phyloP scores from a whole-genome alignment of 2,329 filamentous ascomycete species.

The Neonectria punicea region DNA sequence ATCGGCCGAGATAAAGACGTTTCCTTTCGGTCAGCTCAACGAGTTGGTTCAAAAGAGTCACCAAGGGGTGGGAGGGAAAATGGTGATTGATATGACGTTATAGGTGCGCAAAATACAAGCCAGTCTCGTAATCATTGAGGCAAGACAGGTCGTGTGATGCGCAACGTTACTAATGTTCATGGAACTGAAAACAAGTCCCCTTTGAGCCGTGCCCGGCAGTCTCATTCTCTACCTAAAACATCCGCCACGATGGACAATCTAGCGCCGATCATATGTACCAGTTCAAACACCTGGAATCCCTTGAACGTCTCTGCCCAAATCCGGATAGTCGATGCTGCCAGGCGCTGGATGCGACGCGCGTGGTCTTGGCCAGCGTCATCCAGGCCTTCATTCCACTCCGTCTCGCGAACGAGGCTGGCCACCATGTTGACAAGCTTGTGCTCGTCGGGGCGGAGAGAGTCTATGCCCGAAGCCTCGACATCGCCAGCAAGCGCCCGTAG shows the following conservation, averaged over 20 bases:
- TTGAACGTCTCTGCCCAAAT: conserved; percentile 32
- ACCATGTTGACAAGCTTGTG: conserved; percentile 21
- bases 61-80: conserved; percentile 7
- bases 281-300: conserved; percentile 30
- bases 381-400: background rate
- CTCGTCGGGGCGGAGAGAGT: conserved; percentile 4
- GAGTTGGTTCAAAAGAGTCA: background rate
- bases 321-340: conserved; percentile 17
- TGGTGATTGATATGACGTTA: conserved; percentile 14
- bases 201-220: no score
- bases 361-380: conserved; percentile 1
- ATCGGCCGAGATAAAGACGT: conserved; percentile 2
- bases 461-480: conserved; percentile 8
- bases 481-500: conserved; percentile 13
- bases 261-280: conserved; percentile 24
- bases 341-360: conserved; percentile 9
- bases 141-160: no score
- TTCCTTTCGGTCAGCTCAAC: conserved; percentile 8
- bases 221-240: background rate
- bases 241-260: conserved; percentile 7
- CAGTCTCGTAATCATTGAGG: background rate
- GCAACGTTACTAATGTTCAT: no score
- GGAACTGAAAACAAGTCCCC: background rate
- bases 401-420: conserved; percentile 9
- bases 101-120: background rate